Conservation (phyloP, 2,329 filamentous ascomycete genomes). For the Ophiocordyceps camponoti-floridani region DNA sequence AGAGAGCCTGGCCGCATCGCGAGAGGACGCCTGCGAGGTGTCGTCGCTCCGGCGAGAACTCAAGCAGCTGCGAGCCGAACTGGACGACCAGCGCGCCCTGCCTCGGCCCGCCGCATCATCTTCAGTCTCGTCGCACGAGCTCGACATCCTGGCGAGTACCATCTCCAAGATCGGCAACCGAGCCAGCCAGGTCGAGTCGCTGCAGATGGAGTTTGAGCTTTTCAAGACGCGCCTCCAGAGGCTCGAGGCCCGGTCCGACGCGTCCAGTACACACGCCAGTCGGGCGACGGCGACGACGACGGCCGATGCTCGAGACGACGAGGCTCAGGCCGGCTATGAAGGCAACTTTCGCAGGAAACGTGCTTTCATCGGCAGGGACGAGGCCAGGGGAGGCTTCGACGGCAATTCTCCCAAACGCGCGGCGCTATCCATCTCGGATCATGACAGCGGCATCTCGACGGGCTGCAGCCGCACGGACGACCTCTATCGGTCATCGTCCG, state of each 20-base stretch:
- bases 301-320: background rate
- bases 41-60: conserved; percentile 15
- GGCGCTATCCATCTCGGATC: conserved; percentile 7
- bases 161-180: conserved; percentile 19
- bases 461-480: conserved; percentile 2
- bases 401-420: conserved; percentile 8
- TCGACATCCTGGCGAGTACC: conserved; percentile 20
- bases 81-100: conserved; percentile 9
- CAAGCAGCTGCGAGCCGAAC: conserved; percentile 10
- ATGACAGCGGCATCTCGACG: conserved; percentile 3
- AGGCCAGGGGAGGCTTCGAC: conserved; percentile 2
- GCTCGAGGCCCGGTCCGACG: conserved; percentile 9
- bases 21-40: conserved; percentile 13
- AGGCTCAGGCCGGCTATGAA: conserved; percentile 1
- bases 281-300: background rate
- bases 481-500: conserved; percentile 5
- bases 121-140: conserved; percentile 12
- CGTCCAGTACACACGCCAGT: conserved; percentile 1
- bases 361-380: conserved; percentile 4
- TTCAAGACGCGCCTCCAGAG: conserved; percentile 18
- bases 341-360: conserved; percentile 6
- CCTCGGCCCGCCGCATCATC: conserved; percentile 3
- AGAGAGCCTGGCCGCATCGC: conserved; percentile 7
- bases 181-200: conserved; percentile 18
- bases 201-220: conserved; percentile 24